Base-by-base conservation (phyloP, 371 early-diverging fungal species). In the Smittium culicis region DNA sequence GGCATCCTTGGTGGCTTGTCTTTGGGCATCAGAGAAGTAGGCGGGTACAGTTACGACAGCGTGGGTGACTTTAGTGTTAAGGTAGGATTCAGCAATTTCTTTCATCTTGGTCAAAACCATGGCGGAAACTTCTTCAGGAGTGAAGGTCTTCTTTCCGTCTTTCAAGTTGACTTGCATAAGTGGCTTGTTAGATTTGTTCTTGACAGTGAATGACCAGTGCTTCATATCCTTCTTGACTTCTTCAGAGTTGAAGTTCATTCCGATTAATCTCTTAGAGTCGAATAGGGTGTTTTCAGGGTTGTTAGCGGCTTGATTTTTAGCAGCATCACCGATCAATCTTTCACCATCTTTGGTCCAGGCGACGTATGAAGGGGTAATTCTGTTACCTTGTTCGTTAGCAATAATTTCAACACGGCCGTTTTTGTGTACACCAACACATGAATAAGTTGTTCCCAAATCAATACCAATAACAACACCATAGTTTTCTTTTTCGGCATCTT, bases 381-480 rank as follows among this genome's bases (percentile, higher is more conserved):
- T 87, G 84, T 90, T 91, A 75, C 96, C 98, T 83, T 96, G 94
- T 79, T 90, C 92, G 86, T 97, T 96, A 77, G 96, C 92, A 79
- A 95, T 92, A 80, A 94, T 94, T 82, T 94, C 94, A 69, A 94
- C 94, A 75, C 89, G 91, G 72, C 94, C 96, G 80, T 93, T 92
- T 80, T 91, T 90, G 84, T 91, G 92, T 67, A 95, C 94, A 78
- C 91, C 98, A 73, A 99, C 95, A 82, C 99, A 99, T 70, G 95
- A 95, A 89, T 99, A 98, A 74, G 99, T 99, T 75, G 99, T 99
- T 81, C 99, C 99, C 80, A 99, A 86, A 89, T 99, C 96, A 81
- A 91, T 89, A 84, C 91, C 90, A 81, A 91, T 86, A 60, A 77
- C 78, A 14, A 77, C 74, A 56, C 78, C 78, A 60, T 74, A 74